Base-by-base conservation (phyloP, 208 protist species). In the Wallacemonas sp. region DNA sequence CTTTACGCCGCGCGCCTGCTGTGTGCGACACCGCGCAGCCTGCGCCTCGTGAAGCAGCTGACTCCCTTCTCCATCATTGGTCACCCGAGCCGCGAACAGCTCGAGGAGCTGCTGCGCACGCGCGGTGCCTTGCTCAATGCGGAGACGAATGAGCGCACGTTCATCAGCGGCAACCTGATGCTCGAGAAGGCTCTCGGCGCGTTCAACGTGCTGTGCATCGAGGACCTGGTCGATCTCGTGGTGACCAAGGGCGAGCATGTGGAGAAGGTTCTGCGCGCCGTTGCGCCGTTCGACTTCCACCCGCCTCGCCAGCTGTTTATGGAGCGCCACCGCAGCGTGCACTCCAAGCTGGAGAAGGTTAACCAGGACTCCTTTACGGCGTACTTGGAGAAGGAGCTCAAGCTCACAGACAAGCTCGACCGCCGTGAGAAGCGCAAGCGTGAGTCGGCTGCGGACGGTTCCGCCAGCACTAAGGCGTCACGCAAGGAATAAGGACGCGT, bases 271-370 rank as follows among this genome's bases (percentile, higher is more conserved):
- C 74, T 95, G 24, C 52, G 70, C 6, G 81, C 74, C 70, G 77
- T 96, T 24, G 88, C 88, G 6, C 92, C 92, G 30, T 96, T 96
- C 49, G 84, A 94, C 63, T 92, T 96, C 75, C 88, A 96, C 66
- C 92, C 92, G 26, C 92, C 92, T 3, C 83, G 87, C 1, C 88
- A 96, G 79, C 83, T 95, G 47, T 92, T 93, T 64, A 43, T 92
- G 29, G 92, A 96, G 68, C 83, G 86, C 34, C 88, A 93, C 67
- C 86, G 92, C 64, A 76, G 70, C 12, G 85, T 90, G 2, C 86
- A 91, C 52, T 79, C 92, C 74, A 94, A 94, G 63, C 65, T 95
- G 24, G 89, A 94, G 73, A 67, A 87, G 0, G 71, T 94, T 27
- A 94, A 94, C 72, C 74, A 85, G 66, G 81, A 93, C 26, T 93